A percentile compares a stretch with the other conserved stretches of the same genome.
These are phyloP conservation scores for Ustilago sp. DNA, from an alignment of 1,284 basidiomycete genomes.

Conservation along the genomic window DNA sequence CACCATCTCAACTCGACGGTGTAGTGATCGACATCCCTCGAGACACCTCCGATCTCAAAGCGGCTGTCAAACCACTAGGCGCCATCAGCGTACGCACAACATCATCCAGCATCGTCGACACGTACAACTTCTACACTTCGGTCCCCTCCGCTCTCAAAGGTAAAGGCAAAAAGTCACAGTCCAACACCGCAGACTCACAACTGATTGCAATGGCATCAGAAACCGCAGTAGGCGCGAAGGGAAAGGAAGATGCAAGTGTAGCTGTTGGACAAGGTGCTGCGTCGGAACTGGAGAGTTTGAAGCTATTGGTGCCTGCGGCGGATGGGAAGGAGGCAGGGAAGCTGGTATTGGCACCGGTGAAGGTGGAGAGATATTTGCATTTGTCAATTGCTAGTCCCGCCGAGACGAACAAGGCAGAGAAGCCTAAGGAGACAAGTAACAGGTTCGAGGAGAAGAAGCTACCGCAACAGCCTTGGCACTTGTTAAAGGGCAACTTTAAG, in stretches of 20 bases:
- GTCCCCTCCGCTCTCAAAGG: conserved; percentile 22
- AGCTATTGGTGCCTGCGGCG: conserved; percentile 44
- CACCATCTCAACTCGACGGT: conserved; percentile 44
- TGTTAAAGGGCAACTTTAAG: conserved; percentile 46
- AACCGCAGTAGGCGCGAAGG: conserved; percentile 7
- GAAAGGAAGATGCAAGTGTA: conserved; percentile 28
- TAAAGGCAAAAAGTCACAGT: conserved; percentile 23
- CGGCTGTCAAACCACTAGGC: conserved; percentile 24
- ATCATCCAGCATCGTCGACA: conserved; percentile 20
- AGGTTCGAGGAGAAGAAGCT: conserved; percentile 35
- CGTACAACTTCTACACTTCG: conserved; percentile 47
- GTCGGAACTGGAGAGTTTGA: conserved; percentile 45
- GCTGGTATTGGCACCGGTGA: conserved; percentile 33
- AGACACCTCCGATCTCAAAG: conserved; percentile 14
- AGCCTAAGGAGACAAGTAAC: conserved; percentile 21
- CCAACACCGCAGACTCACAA: conserved; percentile 44
- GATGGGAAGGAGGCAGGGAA: conserved; percentile 28
- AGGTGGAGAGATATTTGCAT: conserved; percentile 34
- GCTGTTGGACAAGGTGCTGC: conserved; percentile 38
- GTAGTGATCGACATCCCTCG: conserved; percentile 39
- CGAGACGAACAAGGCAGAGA: conserved; percentile 20
- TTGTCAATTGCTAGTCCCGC: conserved; percentile 44
- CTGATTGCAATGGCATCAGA: conserved; percentile 58
- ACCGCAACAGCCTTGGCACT: conserved; percentile 58
- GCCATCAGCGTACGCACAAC: conserved; percentile 24